These are phyloP conservation scores for Cladophialophora yegresii DNA, from an alignment of 2,329 filamentous ascomycete genomes.

Conservation along the genomic window DNA sequence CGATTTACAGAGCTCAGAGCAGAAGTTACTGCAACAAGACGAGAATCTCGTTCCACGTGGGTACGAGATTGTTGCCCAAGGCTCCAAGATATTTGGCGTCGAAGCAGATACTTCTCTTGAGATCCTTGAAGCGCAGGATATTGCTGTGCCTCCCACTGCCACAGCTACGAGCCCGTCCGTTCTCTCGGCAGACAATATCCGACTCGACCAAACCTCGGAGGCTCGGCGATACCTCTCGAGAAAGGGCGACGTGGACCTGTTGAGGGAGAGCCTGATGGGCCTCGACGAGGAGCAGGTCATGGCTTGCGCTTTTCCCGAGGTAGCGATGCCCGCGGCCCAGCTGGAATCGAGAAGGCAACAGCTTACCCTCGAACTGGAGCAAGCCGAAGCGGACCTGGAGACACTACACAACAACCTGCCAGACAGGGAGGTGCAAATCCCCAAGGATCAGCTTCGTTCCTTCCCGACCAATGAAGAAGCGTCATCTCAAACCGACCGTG, in stretches of 20 bases:
- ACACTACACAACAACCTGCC: conserved; percentile 11
- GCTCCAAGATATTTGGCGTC: conserved; percentile 15
- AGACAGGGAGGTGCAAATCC: conserved; percentile 14
- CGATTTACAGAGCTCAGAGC: conserved; percentile 1
- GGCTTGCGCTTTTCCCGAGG: not conserved
- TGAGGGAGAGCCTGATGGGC: conserved; percentile 8
- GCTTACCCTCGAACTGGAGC: not conserved
- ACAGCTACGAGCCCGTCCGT: not conserved
- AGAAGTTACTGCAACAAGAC: conserved; percentile 7
- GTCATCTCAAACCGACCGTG: not conserved
- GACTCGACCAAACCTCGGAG: conserved; percentile 14
- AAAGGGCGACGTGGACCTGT: conserved; percentile 17
- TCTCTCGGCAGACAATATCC: conserved; percentile 11
- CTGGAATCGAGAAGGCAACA: conserved; percentile 9
- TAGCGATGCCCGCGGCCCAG: not conserved
- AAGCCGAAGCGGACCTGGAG: conserved; percentile 12
- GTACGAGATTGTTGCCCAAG: not conserved
- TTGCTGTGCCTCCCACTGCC: not conserved
- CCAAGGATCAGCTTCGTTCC: conserved; percentile 10
- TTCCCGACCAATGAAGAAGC: not conserved
- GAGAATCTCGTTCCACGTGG: conserved; percentile 8
- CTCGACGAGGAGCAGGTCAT: conserved; percentile 6
- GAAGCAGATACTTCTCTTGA: conserved; percentile 5
- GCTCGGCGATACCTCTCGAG: conserved; percentile 17
- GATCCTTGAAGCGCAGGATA: conserved; percentile 13